Evolutionary conservation across 2,329 filamentous ascomycete species (phyloP), one percentile per base, ranked within the genome.

Genomic region (Thelonectria rubi): DNA sequence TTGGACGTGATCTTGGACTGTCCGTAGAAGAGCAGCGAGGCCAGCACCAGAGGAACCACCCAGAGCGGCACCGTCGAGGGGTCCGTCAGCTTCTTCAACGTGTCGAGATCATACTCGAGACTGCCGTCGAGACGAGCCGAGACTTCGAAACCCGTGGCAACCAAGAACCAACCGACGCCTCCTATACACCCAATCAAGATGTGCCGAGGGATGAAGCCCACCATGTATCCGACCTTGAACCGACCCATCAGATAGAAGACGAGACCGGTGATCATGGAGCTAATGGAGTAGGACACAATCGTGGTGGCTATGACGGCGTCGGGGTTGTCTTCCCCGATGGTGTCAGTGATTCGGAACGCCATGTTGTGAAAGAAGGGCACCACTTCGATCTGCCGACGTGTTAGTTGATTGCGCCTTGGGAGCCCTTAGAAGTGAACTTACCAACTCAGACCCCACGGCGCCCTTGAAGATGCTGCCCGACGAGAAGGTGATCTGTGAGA

Each of bases 361-460:
- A 99, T 99, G 72, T 94, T 97, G 79, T 99, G 95, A 75, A 99
- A 98, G 79, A 99, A 99, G 0, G 94, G 95, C 1, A 99, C 94
- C 1, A 98, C 94, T 79, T 99, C 95, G 68, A 98, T 99, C 87
- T 90, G 64, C 10, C 18, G 64, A 50, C 8, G 15, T 51, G 60
- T 64, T 43, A 67, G 58, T 54, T 34, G 18, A 18, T 49, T 18
- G 58, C 32, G n/a, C 26, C 3, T 46, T 21, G 34, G 14, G 5
- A 5, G 11, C 24, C 8, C 12, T 39, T 43, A 11, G 3, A 17
- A 37, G 11, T 77, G 24, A 7, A 24, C 84, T 67, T 78, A 90
- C 88, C 88, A 99, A 89, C 77, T 99, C 95, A 2, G 95, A 98
- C 5, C 95, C 95, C 61, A 99, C 88, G 3, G 92, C 93, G 15